These are phyloP conservation scores for Entomortierella parvispora DNA, from an alignment of 192 early-diverging fungal species.

Conservation along the genomic window DNA sequence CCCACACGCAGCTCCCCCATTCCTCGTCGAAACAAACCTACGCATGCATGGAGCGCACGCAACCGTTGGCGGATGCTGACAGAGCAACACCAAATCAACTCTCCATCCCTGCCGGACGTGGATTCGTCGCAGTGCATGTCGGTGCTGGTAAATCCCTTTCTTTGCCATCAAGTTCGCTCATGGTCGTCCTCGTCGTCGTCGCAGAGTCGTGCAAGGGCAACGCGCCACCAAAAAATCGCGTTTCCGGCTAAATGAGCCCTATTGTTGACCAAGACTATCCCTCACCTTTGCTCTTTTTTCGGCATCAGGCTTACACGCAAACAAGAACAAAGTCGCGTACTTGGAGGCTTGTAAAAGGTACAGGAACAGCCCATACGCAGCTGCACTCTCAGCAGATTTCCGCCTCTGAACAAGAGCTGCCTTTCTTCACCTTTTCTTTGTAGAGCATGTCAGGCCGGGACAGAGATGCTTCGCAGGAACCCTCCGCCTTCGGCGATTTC, in stretches of 20 bases:
- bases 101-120: no score
- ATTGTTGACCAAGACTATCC: background rate
- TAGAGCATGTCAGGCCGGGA: slow-evolving; percentile 55
- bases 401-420: no score
- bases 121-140: slow-evolving; percentile 64
- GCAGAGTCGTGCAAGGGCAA: background rate
- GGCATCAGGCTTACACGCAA: slow-evolving; percentile 32
- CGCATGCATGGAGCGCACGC: no score
- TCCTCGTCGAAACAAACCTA: no score
- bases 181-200: no score
- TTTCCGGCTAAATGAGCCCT: background rate
- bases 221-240: background rate
- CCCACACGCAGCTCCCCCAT: no score
- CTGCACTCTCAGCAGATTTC: no score
- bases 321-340: slow-evolving; percentile 43
- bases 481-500: slow-evolving; percentile 7
- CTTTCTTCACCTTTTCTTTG: background rate
- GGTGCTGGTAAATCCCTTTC: slow-evolving; percentile 53
- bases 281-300: background rate
- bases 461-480: slow-evolving; percentile 6
- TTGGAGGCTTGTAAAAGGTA: slow-evolving; percentile 49
- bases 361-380: no score
- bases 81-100: no score
- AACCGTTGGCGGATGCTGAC: no score
- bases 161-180: no score